Percentiles rank a stretch among this genome's conserved stretches.
phyloP scores from a whole-genome alignment of 192 early-diverging fungal genomes.

The Coemansia asiatica region DNA sequence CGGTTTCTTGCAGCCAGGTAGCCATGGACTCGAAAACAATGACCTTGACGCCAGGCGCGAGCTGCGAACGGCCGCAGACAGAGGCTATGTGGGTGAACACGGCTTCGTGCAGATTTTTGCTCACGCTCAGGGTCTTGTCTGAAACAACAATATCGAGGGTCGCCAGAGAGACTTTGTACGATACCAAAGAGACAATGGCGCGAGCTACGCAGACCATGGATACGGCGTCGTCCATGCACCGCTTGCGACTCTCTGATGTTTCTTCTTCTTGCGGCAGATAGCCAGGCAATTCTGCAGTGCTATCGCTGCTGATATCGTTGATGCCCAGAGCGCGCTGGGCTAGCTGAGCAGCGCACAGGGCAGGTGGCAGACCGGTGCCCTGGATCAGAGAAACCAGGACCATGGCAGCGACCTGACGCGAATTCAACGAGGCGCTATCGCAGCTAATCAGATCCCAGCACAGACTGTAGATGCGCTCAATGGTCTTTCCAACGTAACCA shows the following conservation, averaged over 20 bases:
- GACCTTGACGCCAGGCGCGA: slow-evolving; percentile 66
- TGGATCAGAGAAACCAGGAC: slow-evolving; percentile 39
- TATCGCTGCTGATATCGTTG: not conserved
- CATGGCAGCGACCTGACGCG: slow-evolving; percentile 52
- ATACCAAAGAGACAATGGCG: slow-evolving; percentile 37
- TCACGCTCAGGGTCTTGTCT: slow-evolving; percentile 7
- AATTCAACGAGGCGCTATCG: slow-evolving; percentile 30
- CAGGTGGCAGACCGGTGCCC: slow-evolving; percentile 23
- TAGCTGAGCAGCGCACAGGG: slow-evolving; percentile 20
- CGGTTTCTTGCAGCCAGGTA: slow-evolving; percentile 65
- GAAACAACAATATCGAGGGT: slow-evolving; percentile 26
- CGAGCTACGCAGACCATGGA: slow-evolving; percentile 54
- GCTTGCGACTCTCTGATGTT: slow-evolving; percentile 5
- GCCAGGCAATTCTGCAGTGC: not conserved
- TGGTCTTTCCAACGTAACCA: slow-evolving; percentile 22
- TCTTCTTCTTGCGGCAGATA: slow-evolving; percentile 24
- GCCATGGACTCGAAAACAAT: slow-evolving; percentile 75
- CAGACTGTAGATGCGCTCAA: slow-evolving; percentile 26
- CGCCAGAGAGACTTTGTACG: slow-evolving; percentile 33
- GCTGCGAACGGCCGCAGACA: slow-evolving; percentile 63
- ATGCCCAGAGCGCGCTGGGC: slow-evolving; percentile 32
- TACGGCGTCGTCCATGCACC: slow-evolving; percentile 48
- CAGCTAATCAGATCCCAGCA: slow-evolving; percentile 41
- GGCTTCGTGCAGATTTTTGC: slow-evolving; percentile 59
- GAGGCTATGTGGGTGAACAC: slow-evolving; percentile 63